phyloP scores from a whole-genome alignment of 495 filamentous ascomycete genomes.

The Lasiosphaeria miniovina region DNA sequence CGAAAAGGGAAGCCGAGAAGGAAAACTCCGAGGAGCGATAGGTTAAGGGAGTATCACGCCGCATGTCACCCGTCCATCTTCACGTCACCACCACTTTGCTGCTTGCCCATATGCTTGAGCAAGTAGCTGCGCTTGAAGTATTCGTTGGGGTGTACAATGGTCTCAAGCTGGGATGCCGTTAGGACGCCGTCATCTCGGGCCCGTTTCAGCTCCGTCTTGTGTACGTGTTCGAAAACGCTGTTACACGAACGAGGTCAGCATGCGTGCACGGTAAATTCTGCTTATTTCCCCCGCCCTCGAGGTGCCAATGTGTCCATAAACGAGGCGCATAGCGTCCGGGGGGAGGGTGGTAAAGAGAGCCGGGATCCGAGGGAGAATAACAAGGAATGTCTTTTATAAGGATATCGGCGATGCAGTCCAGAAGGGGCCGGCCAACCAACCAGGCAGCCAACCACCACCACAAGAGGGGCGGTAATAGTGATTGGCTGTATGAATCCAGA shows the following conservation, averaged over 20 bases:
- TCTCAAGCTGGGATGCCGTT: slow-evolving; percentile 80
- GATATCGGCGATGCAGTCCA: not conserved
- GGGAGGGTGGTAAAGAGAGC: not conserved
- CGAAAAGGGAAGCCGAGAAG: not conserved
- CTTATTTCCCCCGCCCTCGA: not conserved
- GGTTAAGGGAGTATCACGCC: too few relatives aligned
- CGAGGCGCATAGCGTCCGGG: not conserved
- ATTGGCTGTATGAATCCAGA: not conserved
- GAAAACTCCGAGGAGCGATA: too few relatives aligned
- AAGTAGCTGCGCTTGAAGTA: slow-evolving; percentile 94
- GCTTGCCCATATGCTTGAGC: slow-evolving; percentile 66
- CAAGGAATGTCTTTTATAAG: not conserved
- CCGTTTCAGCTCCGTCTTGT: slow-evolving; percentile 82
- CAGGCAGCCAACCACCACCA: too few relatives aligned
- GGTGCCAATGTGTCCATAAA: too few relatives aligned
- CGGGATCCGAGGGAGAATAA: not conserved
- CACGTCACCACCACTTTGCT: slow-evolving; percentile 35
- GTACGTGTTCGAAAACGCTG: slow-evolving; percentile 82
- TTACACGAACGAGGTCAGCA: slow-evolving; percentile 1
- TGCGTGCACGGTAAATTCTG: not conserved
- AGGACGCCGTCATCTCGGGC: slow-evolving; percentile 80
- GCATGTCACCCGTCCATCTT: slow-evolving; percentile 44
- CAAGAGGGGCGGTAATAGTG: too few relatives aligned
- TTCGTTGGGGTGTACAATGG: slow-evolving; percentile 95
- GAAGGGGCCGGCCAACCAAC: too few relatives aligned